Percentiles rank a stretch among this genome's conserved stretches.
These are phyloP conservation scores for Dianthus caryophyllus DNA, from an alignment of 148 eudicot species.

Conservation along the genomic window DNA sequence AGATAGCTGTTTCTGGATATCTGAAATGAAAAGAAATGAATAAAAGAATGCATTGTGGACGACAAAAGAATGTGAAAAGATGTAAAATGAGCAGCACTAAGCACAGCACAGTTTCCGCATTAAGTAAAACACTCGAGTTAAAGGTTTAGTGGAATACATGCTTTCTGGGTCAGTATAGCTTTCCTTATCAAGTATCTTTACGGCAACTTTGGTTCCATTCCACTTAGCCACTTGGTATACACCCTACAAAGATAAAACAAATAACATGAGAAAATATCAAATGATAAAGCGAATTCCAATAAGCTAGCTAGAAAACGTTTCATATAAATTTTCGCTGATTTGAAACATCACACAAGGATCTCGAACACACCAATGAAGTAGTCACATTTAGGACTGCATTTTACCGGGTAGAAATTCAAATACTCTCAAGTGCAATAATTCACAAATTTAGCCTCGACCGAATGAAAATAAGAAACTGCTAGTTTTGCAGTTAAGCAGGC, in stretches of 20 bases:
- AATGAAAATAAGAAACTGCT: neutral
- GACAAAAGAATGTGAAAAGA: neutral
- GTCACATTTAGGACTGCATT: neutral
- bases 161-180: constrained; percentile 81
- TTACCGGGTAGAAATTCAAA: neutral
- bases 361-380: neutral
- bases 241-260: constrained; percentile 50
- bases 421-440: neutral
- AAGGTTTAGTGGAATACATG: constrained; percentile 50
- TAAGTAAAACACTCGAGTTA: neutral
- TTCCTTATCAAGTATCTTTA: constrained; percentile 96
- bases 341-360: neutral
- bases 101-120: neutral
- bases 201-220: constrained; percentile 98
- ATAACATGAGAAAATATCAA: neutral
- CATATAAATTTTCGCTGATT: neutral
- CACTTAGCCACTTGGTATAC: constrained; percentile 93
- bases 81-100: constrained; percentile 1
- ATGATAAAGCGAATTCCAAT: neutral
- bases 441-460: neutral
- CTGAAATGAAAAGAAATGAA: constrained; percentile 8
- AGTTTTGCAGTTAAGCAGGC: neutral
- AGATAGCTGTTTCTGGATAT: neutral
- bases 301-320: neutral
- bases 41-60: neutral